These are phyloP conservation scores for Alternaria conjuncta DNA, from an alignment of 2,329 filamentous ascomycete species.

Conservation along the genomic window DNA sequence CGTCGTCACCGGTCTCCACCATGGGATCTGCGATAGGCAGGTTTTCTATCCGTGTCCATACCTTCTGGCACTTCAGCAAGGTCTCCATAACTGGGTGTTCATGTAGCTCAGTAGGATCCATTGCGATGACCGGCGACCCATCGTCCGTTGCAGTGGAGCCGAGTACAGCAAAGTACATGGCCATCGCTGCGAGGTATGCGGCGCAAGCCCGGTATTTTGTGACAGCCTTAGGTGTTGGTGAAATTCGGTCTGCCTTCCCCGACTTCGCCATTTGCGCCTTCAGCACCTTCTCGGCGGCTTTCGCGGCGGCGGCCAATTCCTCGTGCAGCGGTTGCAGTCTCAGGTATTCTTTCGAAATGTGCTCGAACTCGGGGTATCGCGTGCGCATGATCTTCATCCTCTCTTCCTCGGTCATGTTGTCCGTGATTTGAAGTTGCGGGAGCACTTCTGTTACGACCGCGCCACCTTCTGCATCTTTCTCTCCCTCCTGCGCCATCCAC, in stretches of 20 bases:
- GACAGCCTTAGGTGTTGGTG: constrained; percentile 41
- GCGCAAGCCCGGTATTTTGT: constrained; percentile 81
- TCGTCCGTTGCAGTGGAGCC: constrained; percentile 73
- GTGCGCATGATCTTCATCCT: constrained; percentile 75
- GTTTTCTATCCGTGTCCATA: constrained; percentile 78
- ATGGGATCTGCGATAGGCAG: constrained; percentile 62
- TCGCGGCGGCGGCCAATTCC: constrained; percentile 64
- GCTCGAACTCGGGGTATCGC: constrained; percentile 91
- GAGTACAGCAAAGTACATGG: constrained; percentile 95
- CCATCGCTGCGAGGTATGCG: constrained; percentile 83
- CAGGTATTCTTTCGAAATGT: constrained; percentile 79
- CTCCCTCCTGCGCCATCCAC: constrained; percentile 68
- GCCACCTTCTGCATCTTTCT: constrained; percentile 52
- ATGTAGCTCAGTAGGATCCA: constrained; percentile 79
- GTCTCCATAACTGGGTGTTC: constrained; percentile 92
- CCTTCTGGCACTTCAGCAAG: constrained; percentile 76
- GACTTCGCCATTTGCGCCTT: constrained; percentile 35
- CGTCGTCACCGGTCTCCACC: constrained; percentile 38
- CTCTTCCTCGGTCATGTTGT: constrained; percentile 78
- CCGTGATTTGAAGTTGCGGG: constrained; percentile 80
- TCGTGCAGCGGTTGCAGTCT: constrained; percentile 69
- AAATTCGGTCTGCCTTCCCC: constrained; percentile 11
- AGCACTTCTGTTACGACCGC: constrained; percentile 85
- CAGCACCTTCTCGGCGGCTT: constrained; percentile 59
- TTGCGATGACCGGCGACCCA: constrained; percentile 59